Evolutionary conservation across 2,329 filamentous ascomycete species (phyloP).

Genomic region (Colletotrichum horii): DNA sequence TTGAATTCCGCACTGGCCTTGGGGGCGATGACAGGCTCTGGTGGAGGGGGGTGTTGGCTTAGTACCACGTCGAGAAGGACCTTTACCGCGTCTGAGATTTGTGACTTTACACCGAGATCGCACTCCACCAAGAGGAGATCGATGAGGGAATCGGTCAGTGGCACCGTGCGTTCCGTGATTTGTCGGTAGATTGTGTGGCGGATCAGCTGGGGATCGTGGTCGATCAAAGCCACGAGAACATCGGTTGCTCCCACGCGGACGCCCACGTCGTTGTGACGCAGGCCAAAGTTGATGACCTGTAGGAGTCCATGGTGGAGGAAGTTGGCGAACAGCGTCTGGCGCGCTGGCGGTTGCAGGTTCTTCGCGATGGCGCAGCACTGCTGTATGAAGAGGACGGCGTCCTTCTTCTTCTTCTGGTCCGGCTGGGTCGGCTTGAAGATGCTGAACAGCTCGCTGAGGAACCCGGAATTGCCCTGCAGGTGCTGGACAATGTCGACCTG

Average conservation of each 20-base stretch:
- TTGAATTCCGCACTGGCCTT: neutral
- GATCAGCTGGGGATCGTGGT: constrained; percentile 95
- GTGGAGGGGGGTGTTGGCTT: neutral
- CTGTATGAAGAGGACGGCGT: constrained; percentile 94
- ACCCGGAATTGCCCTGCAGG: constrained; percentile 80
- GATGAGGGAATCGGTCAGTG: constrained; percentile 89
- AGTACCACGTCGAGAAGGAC: constrained; percentile 78
- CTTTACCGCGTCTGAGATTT: constrained; percentile 94
- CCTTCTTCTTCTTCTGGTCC: constrained; percentile 80
- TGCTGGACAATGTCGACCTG: constrained; percentile 98
- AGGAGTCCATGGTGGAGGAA: constrained; percentile 89
- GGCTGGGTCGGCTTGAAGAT: constrained; percentile 75
- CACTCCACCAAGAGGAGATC: constrained; percentile 90
- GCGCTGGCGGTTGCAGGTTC: constrained; percentile 83
- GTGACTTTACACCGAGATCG: constrained; percentile 92
- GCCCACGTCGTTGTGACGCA: constrained; percentile 82
- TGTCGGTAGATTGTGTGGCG: constrained; percentile 92
- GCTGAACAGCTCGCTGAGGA: constrained; percentile 84
- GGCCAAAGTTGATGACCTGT: constrained; percentile 87
- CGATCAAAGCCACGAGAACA: constrained; percentile 90
- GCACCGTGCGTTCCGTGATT: constrained; percentile 83
- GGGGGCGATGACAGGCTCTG: neutral
- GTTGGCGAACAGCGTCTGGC: constrained; percentile 85
- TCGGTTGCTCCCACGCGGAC: constrained; percentile 93
- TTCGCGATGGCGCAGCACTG: constrained; percentile 95